phyloP scores from a whole-genome alignment of 164 flowering plant genomes.

The Vitis riparia region DNA sequence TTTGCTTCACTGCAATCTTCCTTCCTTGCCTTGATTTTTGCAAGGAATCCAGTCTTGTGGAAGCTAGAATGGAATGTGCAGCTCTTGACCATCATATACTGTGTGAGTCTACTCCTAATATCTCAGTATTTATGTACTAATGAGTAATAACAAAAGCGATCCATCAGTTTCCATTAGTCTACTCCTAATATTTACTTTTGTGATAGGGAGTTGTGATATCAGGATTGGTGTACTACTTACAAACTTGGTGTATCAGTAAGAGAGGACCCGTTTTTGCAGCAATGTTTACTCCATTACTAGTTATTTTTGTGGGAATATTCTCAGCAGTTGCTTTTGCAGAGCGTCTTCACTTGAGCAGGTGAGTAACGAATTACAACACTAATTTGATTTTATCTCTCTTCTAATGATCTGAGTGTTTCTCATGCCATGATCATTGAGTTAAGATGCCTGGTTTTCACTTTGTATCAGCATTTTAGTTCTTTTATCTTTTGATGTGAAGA shows the following conservation, averaged over 20 bases:
- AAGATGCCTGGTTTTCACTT: too few species aligned
- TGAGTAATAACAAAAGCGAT: too few species aligned
- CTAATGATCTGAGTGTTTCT: too few species aligned
- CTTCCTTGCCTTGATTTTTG: conserved; percentile 31
- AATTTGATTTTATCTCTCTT: too few species aligned
- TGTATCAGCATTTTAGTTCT: too few species aligned
- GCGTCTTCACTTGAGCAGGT: conserved; percentile 50
- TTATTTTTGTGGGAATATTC: conserved; percentile 30
- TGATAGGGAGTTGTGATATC: conserved; percentile 40
- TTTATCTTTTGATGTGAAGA: too few species aligned
- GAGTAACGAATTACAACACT: too few species aligned
- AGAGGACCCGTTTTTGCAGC: conserved; percentile 54
- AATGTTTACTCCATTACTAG: conserved; percentile 40
- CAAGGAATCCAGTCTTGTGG: conserved; percentile 30
- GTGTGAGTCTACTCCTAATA: conserved; percentile 19
- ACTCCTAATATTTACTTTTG: not conserved
- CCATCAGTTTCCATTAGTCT: not conserved
- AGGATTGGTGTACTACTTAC: conserved; percentile 30
- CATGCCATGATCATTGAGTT: too few species aligned
- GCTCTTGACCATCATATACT: conserved; percentile 38
- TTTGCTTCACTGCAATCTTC: conserved; percentile 43
- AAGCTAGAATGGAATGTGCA: conserved; percentile 40
- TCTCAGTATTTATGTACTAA: too few species aligned
- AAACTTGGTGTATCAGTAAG: conserved; percentile 39
- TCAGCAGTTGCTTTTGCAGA: conserved; percentile 47